Evolutionary conservation across 306 rosid genomes (phyloP), one percentile per base, ranked within the genome.

Genomic region (Aeschynomene evenia): DNA sequence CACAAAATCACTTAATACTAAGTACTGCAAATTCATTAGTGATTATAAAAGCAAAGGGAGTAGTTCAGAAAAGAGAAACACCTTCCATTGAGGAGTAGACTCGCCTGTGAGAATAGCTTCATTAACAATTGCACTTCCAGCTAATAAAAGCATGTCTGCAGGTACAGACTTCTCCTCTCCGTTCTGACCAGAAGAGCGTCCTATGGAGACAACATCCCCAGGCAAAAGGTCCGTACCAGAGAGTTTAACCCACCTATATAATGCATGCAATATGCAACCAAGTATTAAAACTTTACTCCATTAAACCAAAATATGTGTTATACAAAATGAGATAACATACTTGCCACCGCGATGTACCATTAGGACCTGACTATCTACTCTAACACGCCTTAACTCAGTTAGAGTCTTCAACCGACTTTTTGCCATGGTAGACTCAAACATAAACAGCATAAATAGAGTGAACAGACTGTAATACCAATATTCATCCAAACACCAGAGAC

Each of bases 1-100:
- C 15, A 26, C 28, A 68, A 16, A 46, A 70, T 20, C 20, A 29
- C 65, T 23, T 13, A 16, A 60, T 42, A 21, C 23, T 8, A 40
- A 34, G 24, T 36, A 64, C 59, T 22, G 60, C 5, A 20, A n/a
- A 57, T 58, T 16, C 40, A 49, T 37, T 9, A 26, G 39, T 20
- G 63, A 58, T 24, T 22, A 50, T 70, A 51, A 9, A 66, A 70
- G 1, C 22, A 64, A 50, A 68, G 19, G 40, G 53, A 78, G 76
- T 75, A 71, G 68, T 74, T 59, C 69, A 75, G 88, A 78, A 68
- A 73, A 60, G 81, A 62, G 75, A 62, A 74, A 72, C 86, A 95
- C 97, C 99, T 95, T 95, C 99, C 99, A 95, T 68, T 95, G 99
- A 49, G 97, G 99, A 39, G 99, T 95, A 71, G 99, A 95, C 88